phyloP scores from a whole-genome alignment of 345 rosid species.

The Linum lewisii region DNA sequence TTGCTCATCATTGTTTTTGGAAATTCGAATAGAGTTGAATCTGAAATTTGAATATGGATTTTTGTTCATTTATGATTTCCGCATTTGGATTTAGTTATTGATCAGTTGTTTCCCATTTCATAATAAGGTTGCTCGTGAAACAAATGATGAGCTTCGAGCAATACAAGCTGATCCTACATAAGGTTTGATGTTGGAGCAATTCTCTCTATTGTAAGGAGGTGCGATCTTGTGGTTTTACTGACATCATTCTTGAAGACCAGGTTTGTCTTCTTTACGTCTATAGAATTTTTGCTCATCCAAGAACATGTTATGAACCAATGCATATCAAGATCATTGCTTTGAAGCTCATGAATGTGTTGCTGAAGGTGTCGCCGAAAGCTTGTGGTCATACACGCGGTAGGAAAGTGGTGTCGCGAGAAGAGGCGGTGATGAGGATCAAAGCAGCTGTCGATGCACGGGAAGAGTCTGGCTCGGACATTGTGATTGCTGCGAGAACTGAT shows the following conservation, averaged over 20 bases:
- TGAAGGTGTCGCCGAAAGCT: slow-evolving; percentile 82
- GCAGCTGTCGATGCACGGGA: slow-evolving; percentile 80
- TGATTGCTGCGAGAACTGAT: slow-evolving; percentile 73
- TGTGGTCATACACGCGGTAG: slow-evolving; percentile 55
- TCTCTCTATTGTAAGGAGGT: slow-evolving; percentile 89
- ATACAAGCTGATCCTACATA: slow-evolving; percentile 75
- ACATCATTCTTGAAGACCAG: slow-evolving; percentile 6
- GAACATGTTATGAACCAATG: no score
- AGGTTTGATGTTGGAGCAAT: slow-evolving; percentile 78
- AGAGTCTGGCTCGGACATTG: slow-evolving; percentile 68
- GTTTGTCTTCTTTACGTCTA: background rate
- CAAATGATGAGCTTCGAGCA: slow-evolving; percentile 93
- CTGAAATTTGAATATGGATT: background rate
- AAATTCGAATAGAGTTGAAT: background rate
- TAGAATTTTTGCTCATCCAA: no score
- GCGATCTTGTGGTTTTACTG: slow-evolving; percentile 18
- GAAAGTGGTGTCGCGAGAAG: slow-evolving; percentile 79
- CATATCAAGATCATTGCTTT: no score
- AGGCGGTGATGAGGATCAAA: slow-evolving; percentile 71
- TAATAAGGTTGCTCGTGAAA: slow-evolving; percentile 92
- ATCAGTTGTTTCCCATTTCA: background rate
- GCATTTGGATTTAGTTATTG: background rate
- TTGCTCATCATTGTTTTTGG: no score
- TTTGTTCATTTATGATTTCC: no score
- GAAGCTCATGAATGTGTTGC: no score